Conservation (phyloP, 495 filamentous ascomycete species). For the Pyronema omphalodes region DNA sequence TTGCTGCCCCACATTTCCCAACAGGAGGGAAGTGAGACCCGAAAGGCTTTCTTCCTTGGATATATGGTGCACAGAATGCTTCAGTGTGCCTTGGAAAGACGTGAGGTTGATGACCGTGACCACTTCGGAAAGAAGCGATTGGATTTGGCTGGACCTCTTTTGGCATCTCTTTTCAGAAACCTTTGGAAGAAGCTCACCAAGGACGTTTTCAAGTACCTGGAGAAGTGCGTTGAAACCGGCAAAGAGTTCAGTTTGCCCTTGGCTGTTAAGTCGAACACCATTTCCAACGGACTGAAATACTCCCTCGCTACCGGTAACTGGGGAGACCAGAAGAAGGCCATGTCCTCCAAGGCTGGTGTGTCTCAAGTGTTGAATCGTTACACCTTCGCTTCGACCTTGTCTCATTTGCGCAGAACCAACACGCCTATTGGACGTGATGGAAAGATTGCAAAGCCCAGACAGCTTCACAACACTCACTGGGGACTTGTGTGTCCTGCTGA, state of each 20-base stretch:
- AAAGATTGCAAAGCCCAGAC: slow-evolving; percentile 93
- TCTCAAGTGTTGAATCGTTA: slow-evolving; percentile 97
- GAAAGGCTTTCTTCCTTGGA: slow-evolving; percentile 95
- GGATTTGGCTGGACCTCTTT: slow-evolving; percentile 81
- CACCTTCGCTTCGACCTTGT: slow-evolving; percentile 88
- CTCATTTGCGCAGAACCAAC: slow-evolving; percentile 90
- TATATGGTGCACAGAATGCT: slow-evolving; percentile 96
- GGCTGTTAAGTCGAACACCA: slow-evolving; percentile 72
- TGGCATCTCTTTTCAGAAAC: slow-evolving; percentile 80
- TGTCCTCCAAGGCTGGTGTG: slow-evolving; percentile 81
- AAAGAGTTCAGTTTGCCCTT: slow-evolving; percentile 74
- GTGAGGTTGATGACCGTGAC: slow-evolving; percentile 89
- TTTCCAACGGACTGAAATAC: slow-evolving; percentile 89
- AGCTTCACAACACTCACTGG: slow-evolving; percentile 98
- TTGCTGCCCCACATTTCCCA: slow-evolving; percentile 93
- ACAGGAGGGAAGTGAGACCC: slow-evolving; percentile 82
- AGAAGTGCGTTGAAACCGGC: slow-evolving; percentile 74
- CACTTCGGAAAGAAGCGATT: slow-evolving; percentile 98
- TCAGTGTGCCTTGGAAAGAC: slow-evolving; percentile 73
- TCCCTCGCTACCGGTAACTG: slow-evolving; percentile 98
- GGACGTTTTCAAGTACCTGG: slow-evolving; percentile 76
- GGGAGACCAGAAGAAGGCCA: slow-evolving; percentile 98
- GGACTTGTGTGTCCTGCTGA: slow-evolving; percentile 93
- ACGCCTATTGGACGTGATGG: slow-evolving; percentile 94
- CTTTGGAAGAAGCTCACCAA: slow-evolving; percentile 72